These are phyloP conservation scores for Gossypium australe DNA, from an alignment of 345 rosid species.

Conservation along the genomic window DNA sequence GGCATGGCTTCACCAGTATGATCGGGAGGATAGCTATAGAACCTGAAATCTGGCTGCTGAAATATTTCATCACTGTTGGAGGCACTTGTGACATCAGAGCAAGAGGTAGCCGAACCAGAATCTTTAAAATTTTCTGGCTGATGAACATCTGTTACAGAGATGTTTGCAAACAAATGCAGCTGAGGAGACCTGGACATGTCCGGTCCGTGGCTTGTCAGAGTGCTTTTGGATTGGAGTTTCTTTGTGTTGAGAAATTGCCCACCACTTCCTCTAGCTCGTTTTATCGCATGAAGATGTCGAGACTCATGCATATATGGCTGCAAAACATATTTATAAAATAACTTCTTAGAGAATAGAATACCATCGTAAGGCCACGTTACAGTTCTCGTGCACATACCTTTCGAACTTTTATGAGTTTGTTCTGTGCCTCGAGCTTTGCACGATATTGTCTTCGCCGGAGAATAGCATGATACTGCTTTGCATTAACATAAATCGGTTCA, in stretches of 20 bases:
- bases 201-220: conserved; percentile 18
- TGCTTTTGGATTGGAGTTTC: conserved; percentile 35
- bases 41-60: conserved; percentile 45
- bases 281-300: conserved; percentile 76
- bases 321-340: conserved; percentile 6
- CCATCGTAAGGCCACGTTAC: background rate
- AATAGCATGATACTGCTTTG: conserved; percentile 77
- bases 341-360: background rate
- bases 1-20: conserved; percentile 24
- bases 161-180: background rate
- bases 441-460: conserved; percentile 78
- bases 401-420: conserved; percentile 53
- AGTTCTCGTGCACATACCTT: conserved; percentile 37
- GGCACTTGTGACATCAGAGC: conserved; percentile 45
- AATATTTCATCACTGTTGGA: conserved; percentile 41
- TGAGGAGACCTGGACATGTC: conserved; percentile 2
- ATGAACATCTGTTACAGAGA: conserved; percentile 36
- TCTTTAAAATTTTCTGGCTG: conserved; percentile 26
- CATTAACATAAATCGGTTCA: conserved; percentile 74
- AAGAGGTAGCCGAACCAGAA: conserved; percentile 39
- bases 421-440: conserved; percentile 80
- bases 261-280: conserved; percentile 79
- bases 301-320: conserved; percentile 92
- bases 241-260: conserved; percentile 72
- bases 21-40: conserved; percentile 38